A percentile compares a stretch with the other conserved stretches of the same genome.
phyloP scores from a whole-genome alignment of 148 eudicot genomes.

The Vaccinium macrocarpon region DNA sequence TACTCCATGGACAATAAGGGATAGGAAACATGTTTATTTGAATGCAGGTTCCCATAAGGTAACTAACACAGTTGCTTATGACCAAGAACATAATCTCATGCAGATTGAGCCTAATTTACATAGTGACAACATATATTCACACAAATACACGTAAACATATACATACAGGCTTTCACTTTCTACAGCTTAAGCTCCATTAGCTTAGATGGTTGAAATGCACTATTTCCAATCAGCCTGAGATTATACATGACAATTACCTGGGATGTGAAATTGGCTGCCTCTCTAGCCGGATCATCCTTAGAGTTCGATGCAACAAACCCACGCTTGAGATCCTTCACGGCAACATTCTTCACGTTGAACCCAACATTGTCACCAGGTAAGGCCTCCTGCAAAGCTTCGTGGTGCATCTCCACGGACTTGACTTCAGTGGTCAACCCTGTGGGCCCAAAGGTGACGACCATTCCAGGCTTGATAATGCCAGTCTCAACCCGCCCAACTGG shows the following conservation, averaged over 20 bases:
- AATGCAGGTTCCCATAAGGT: too few species aligned
- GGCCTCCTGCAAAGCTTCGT: conserved; percentile 9
- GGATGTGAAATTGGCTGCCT: conserved; percentile 30
- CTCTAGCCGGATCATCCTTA: conserved; percentile 16
- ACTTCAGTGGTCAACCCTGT: conserved; percentile 40
- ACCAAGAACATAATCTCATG: neutral
- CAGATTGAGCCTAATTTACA: neutral
- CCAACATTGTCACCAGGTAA: conserved; percentile 19
- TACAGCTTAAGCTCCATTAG: neutral
- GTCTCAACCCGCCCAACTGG: conserved; percentile 7
- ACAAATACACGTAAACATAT: neutral
- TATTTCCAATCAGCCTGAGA: conserved; percentile 32
- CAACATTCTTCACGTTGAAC: conserved; percentile 38
- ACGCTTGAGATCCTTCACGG: conserved; percentile 37
- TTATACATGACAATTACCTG: conserved; percentile 34
- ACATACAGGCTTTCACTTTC: neutral
- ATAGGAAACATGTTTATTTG: neutral
- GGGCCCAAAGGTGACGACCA: conserved; percentile 39
- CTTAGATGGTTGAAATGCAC: neutral
- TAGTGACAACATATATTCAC: neutral
- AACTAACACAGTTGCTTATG: neutral
- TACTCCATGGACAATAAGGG: neutral
- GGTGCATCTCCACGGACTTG: conserved; percentile 44
- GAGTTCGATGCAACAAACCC: neutral
- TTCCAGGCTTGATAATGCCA: conserved; percentile 6